These are phyloP conservation scores for Meyerozyma elateridarum DNA, from an alignment of 1,139 yeast species.

Conservation along the genomic window DNA sequence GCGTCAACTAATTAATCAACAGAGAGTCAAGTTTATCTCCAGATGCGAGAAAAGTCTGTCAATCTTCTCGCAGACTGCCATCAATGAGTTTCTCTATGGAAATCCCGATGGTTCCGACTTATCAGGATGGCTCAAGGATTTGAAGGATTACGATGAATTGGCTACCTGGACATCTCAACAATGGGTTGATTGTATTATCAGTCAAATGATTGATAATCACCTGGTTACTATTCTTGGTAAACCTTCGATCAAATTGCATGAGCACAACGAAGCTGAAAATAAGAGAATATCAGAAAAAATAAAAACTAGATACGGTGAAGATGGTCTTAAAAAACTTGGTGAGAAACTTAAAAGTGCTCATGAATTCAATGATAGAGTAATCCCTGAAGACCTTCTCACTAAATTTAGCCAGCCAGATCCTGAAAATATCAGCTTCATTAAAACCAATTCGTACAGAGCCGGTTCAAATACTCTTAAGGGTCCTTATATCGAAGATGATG, in stretches of 20 bases:
- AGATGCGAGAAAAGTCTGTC: conserved; percentile 65
- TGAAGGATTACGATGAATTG: conserved; percentile 59
- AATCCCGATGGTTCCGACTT: conserved; percentile 55
- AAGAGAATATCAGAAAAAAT: conserved; percentile 47
- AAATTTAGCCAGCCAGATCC: conserved; percentile 73
- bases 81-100: conserved; percentile 80
- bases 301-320: conserved; percentile 48
- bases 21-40: conserved; percentile 57
- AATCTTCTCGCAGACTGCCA: conserved; percentile 60
- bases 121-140: conserved; percentile 46
- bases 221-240: conserved; percentile 69
- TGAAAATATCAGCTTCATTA: conserved; percentile 64
- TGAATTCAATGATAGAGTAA: conserved; percentile 60
- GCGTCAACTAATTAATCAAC: conserved; percentile 62
- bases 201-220: conserved; percentile 58
- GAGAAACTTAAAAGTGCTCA: conserved; percentile 57
- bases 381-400: conserved; percentile 64
- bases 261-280: conserved; percentile 46
- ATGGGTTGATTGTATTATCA: conserved; percentile 59
- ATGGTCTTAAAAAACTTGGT: conserved; percentile 54
- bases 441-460: conserved; percentile 57
- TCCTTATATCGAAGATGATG: conserved; percentile 17
- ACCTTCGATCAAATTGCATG: conserved; percentile 68
- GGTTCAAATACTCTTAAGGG: conserved; percentile 25
- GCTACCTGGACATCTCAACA: conserved; percentile 56